Base-by-base conservation (phyloP, 345 rosid species). In the Populus davidiana region DNA sequence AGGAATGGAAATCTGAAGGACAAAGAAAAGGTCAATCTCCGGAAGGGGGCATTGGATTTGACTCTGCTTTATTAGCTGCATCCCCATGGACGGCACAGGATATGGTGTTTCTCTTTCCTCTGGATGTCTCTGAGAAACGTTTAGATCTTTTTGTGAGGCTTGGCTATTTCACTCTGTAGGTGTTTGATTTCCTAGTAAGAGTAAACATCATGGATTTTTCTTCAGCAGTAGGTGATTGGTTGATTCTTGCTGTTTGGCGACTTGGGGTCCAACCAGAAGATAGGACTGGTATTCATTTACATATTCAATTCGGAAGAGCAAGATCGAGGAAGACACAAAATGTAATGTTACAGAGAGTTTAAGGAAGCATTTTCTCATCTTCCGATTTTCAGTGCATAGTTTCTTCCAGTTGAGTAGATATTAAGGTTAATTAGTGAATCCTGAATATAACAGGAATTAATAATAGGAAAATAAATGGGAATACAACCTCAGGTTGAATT, bases 1-100 rank as follows among this genome's bases (percentile, higher is more conserved):
- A 35, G 17, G 39, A 21, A 18, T 8, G n/a, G 71, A 38, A 8
- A 20, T 35, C 23, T 67, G 71, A 36, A 38, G 47, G 44, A 38
- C 29, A 38, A 20, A 7, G 44, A 67, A 36, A 9, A 21, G 47
- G 47, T 21, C 12, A 35, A 67, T 9, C 8, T 38, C 41, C 2
- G 35, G 72, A n/a, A 69, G 72, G 25, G 72, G 33, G 44, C 27
- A n/a, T 72, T 36, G 67, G 65, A 35, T 54, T 72, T 27, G 16
- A 50, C 73, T 62, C 2, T 72, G 4, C 18, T 59, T 59, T 59
- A 35, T 56, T 36, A 33, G 31, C 31, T 20, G 50, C 13, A 44
- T 36, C 36, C 14, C 9, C 14, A 29, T 31, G 21, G 67, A 36
- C 65, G 67, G 75, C 75, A 59, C 2, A 35, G 52, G 52, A 36